A percentile compares a stretch with the other conserved stretches of the same genome.
These are phyloP conservation scores for Lentinula boryana DNA, from an alignment of 768 basidiomycete genomes.

Conservation along the genomic window DNA sequence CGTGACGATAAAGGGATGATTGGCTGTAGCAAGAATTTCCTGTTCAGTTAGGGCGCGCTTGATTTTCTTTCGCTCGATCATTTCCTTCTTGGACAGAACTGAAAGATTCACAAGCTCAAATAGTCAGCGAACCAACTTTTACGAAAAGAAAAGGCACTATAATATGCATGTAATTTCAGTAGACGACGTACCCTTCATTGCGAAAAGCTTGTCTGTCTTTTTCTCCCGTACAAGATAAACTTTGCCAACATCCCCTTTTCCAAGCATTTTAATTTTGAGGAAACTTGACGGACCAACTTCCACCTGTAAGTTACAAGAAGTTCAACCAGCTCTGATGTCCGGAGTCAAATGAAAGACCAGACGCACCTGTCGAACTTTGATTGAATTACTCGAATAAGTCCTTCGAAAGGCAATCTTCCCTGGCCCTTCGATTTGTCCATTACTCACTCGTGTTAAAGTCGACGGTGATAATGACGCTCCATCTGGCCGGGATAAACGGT, in stretches of 20 bases:
- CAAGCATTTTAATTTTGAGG: slow-evolving; percentile 95
- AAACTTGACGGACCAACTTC: slow-evolving; percentile 95
- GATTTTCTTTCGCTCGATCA: slow-evolving; percentile 99
- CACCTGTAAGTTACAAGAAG: slow-evolving; percentile 66
- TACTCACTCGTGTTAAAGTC: slow-evolving; percentile 40
- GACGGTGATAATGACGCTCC: slow-evolving; percentile 28
- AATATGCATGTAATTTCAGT: neutral
- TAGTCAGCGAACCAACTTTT: slow-evolving; percentile 14
- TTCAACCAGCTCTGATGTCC: neutral
- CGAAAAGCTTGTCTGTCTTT: slow-evolving; percentile 92
- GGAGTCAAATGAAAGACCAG: slow-evolving; percentile 7
- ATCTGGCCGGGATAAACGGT: slow-evolving; percentile 37
- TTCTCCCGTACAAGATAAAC: slow-evolving; percentile 98
- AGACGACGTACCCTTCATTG: slow-evolving; percentile 88
- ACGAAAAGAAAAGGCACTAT: neutral
- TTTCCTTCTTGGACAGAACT: slow-evolving; percentile 99
- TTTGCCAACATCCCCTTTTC: slow-evolving; percentile 97
- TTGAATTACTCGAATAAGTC: slow-evolving; percentile 97
- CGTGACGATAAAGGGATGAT: slow-evolving; percentile 99
- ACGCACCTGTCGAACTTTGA: slow-evolving; percentile 83
- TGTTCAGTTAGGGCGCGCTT: slow-evolving; percentile 98
- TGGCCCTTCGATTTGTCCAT: slow-evolving; percentile 41
- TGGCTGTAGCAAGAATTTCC: slow-evolving; percentile 96
- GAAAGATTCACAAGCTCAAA: slow-evolving; percentile 29
- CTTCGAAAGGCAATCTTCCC: slow-evolving; percentile 76